Evolutionary conservation across 805 yeast genomes (phyloP), one percentile per base, ranked within the genome.

Genomic region (Limtongia smithiae): DNA sequence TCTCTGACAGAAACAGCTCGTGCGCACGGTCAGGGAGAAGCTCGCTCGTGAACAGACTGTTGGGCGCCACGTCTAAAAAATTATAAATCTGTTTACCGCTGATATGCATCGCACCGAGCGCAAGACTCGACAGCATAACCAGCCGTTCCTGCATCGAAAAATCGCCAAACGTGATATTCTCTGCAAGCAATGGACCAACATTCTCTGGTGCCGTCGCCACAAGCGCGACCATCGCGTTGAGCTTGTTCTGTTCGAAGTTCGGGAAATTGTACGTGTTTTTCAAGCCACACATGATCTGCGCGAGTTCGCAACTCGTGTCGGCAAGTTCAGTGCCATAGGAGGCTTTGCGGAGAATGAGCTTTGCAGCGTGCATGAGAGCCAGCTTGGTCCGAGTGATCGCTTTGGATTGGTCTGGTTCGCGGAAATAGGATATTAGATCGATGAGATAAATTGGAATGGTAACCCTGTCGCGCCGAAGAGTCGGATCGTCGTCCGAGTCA

Each of bases 131-230:
- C 17, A 93, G 65, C 7, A 90, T 71, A 25, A 78, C 68, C 68
- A 90, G 72, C 41, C 97, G 67, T 51, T 83, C 90, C 53, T 85
- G 93, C 17, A 93, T 64, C 0, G 95, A 87, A 54, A 83, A 79
- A 61, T 91, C 98, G 0, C 75, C 71, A 31, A 79, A 69, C 15
- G 89, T 68, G 15, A 82, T 64, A 24, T 70, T 62, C 35, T 77
- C 65, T 5, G 70, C 59, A 5, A 67, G 58, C 8, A 64, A 60
- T 0, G 66, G 56, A 46, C 64, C 54, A 0, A 81, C 62, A 24
- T 74, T 71, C 1, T 68, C 61, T 0, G 87, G 80, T 41, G 72
- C 72, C 0, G 81, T 70, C 0, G 77, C 81, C 15, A 85, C 68
- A 1, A 87, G 71, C 1, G 93, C 79, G 5, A 83, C 77, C 62